Evolutionary conservation across 2,329 filamentous ascomycete species (phyloP), one percentile per base, ranked within the genome.

Genomic region (Triangularia verruculosa): DNA sequence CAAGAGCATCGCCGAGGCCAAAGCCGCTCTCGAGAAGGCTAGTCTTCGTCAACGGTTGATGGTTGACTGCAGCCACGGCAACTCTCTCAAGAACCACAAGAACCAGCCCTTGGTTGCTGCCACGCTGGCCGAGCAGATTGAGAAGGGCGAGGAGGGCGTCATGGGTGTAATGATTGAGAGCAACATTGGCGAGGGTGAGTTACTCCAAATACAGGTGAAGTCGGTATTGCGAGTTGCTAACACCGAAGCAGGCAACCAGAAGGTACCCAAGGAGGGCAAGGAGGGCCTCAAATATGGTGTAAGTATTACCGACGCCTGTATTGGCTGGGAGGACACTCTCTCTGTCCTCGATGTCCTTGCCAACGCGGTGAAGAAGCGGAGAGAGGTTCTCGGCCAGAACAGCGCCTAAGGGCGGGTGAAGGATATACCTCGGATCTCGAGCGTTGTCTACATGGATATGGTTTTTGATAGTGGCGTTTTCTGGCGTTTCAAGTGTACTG

Each of bases 161-260:
- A 94, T 97, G 87, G 95, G 95, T 72, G 92, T 98, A 65, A 99
- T 99, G 95, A 96, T 99, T 73, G 95, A 99, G 82, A 96, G 91
- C 78, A 91, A 98, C 78, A 96, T 98, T 79, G 90, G 94, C 72
- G 94, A 97, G 80, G 93, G 91, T 90, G 76, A 72, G 82, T 74
- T 13, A 8, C 43, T 15, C 7, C 30, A n/a, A 13, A 6, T 32
- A 51, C 7, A n/a, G 13, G 17, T 12, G 9, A 52, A 15, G 3
- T 25, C 13, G 6, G 15, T 13, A 34, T 15, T 27, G 22, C 32
- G 12, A 28, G 20, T 9, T 51, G 51, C 72, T 78, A 70, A 78
- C 68, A 63, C 15, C 28, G 57, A 15, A 15, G 2, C 70, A 89
- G 89, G 93, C 70, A 91, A 84, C 78, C 95, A 99, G 77, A 97